Evolutionary conservation across 2,329 filamentous ascomycete species (phyloP).

Genomic region (Colletotrichum lini): DNA sequence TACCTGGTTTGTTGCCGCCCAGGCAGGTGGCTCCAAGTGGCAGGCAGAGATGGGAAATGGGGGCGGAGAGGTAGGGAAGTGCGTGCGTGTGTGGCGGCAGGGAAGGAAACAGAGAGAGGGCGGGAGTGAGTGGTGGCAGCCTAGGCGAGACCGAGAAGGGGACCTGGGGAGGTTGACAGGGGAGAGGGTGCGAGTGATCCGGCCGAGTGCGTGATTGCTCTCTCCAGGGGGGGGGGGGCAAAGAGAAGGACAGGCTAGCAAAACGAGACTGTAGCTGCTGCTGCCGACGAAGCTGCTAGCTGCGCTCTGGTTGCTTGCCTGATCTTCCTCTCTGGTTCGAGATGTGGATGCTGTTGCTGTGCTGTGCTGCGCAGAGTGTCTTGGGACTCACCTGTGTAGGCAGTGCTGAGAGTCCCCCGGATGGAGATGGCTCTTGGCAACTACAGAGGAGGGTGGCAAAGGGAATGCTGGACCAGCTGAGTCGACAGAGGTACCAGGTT

Average conservation of each 20-base stretch:
- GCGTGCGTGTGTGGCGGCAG: constrained; percentile 8
- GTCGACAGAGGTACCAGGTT: constrained; percentile 19
- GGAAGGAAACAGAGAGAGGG: background rate
- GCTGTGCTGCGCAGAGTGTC: constrained; percentile 19
- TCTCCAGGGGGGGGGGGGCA: constrained; percentile 6
- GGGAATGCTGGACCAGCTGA: constrained; percentile 35
- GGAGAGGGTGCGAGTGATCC: constrained; percentile 29
- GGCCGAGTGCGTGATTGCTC: constrained; percentile 37
- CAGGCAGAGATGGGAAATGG: constrained; percentile 43
- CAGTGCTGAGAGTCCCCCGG: constrained; percentile 29
- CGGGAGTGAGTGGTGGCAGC: constrained; percentile 23
- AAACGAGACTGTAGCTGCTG: background rate
- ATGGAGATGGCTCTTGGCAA: constrained; percentile 30
- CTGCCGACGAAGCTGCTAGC: background rate
- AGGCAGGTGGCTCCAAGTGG: constrained; percentile 54
- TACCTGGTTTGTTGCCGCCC: constrained; percentile 40
- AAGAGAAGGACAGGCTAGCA: constrained; percentile 15
- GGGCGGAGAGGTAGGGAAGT: constrained; percentile 41
- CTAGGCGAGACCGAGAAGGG: constrained; percentile 37
- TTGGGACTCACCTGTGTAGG: constrained; percentile 38
- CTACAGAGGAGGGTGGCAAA: constrained; percentile 36
- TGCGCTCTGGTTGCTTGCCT: constrained; percentile 17
- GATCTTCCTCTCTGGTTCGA: background rate
- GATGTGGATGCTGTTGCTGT: background rate
- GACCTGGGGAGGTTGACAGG: constrained; percentile 26